Conservation (phyloP, 805 yeast species). For the Candida montana region DNA sequence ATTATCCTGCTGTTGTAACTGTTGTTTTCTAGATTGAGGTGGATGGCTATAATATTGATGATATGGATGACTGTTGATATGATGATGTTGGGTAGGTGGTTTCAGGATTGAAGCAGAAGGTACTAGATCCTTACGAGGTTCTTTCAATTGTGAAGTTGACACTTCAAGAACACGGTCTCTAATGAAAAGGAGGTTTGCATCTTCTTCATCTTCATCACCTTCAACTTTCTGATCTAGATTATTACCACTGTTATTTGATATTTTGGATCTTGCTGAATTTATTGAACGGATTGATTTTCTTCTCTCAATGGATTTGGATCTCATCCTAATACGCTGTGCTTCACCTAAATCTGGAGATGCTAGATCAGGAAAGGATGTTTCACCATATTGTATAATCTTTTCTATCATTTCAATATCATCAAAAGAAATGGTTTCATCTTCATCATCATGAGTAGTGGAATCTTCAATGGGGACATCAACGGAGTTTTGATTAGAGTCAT, state of each 20-base stretch:
- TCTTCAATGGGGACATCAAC: background rate
- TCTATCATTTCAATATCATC: constrained; percentile 35
- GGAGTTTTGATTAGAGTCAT: too few relatives aligned
- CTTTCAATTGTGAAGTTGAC: constrained; percentile 12
- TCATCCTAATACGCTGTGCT: constrained; percentile 25
- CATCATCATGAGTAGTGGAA: background rate
- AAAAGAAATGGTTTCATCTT: constrained; percentile 14
- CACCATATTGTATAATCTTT: constrained; percentile 35
- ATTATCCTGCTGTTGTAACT: background rate
- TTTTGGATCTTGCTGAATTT: constrained; percentile 21
- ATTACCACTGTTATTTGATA: constrained; percentile 5
- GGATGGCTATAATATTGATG: background rate
- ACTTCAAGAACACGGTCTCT: constrained; percentile 15
- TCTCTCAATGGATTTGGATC: constrained; percentile 32
- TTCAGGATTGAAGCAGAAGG: constrained; percentile 1
- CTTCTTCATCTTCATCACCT: background rate
- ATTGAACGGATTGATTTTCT: constrained; percentile 29
- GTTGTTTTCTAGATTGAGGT: background rate
- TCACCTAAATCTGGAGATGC: constrained; percentile 27
- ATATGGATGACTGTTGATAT: background rate
- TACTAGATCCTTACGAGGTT: constrained; percentile 2
- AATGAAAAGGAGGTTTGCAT: background rate
- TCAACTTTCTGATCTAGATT: background rate
- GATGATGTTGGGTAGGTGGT: background rate
- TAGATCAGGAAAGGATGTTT: constrained; percentile 33